Base-by-base conservation (phyloP, 192 early-diverging fungal genomes). In the Ambispora gerdemannii region DNA sequence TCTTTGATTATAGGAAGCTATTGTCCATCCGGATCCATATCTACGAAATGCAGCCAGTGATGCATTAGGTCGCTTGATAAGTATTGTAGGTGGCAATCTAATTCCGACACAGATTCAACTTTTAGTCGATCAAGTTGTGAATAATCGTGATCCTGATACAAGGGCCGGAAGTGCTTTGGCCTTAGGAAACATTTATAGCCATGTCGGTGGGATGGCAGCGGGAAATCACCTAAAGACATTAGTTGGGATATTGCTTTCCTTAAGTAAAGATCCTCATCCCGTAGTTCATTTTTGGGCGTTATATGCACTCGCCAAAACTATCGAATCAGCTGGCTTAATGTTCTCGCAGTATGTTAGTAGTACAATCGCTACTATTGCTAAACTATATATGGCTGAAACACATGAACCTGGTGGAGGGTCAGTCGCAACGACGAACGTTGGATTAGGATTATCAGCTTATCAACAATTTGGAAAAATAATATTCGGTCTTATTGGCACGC, bases 231-330 rank as follows among this genome's bases (percentile, higher is more conserved):
- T 99, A 38, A 87, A 91, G 33, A 95, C 92, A 2, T 88, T 94
- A 7, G 90, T 97, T 4, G 94, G 92, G 2, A 86, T 97, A 61
- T 77, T 99, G 65, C 87, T 95, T 19, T 94, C 95, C 2, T 84
- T 99, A 30, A 90, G 91, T 1, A 86, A 88, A 50, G 97, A 99
- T 76, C 84, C 92, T 4, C 93, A 99, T 76, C 94, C 96, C 0
- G 77, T 96, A 0, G 95, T 99, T 11, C 94, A 98, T 72, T 88
- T 87, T 2, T 99, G 96, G 94, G 95, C 96, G 0, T 72, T 97
- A 15, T 84, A 89, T 31, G 87, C 95, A 0, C 76, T 99, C 61
- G 88, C 91, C 6, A 79, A 94, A 70, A 92, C 90, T 0, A 91
- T 97, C 4, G 84, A 92, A 50, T 91, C 93, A 24, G 91, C 96